Base-by-base conservation (phyloP, 768 basidiomycete genomes). In the Lactifluus volemus region DNA sequence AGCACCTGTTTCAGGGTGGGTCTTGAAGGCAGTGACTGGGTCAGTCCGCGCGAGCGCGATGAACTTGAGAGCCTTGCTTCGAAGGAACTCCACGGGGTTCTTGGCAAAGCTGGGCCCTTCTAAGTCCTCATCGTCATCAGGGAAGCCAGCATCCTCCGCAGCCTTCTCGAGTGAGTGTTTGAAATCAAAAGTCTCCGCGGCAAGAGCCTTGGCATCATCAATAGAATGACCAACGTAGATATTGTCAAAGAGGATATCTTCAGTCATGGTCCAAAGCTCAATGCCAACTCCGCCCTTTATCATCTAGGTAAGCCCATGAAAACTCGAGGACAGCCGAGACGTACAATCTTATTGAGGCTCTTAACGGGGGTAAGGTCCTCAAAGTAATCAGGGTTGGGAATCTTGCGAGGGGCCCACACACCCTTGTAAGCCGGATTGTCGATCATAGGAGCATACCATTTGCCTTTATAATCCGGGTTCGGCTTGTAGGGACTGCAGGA, bases 201-300 rank as follows among this genome's bases (percentile, higher is more conserved):
- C 92, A 67, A 99, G 75, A 11, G 77, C 74, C 73, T 89, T 84
- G 64, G 97, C 97, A 62, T 96, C 92, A 42, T 84, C 83, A 60
- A 84, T 71, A 19, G 93, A 95, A 79, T 94, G 88, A 61, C 94
- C 94, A 60, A 99, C 74, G 77, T 93, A 98, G 70, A 99, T 84
- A 78, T 92, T 94, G 75, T 91, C 85, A 72, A 94, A 95, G 67
- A 94, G 80, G 68, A 94, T 94, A 70, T 91, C 87, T 74, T 90
- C 90, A 47, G 95, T 96, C 97, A 98, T 99, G 49, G 96, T 96
- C 97, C 97, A 99, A 68, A 98, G 85, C 75, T 99, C 97, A 67
- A 98, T 95, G 70, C 95, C 95, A 63, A 97, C 83, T 76, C 93
- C 94, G 67, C 92, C 90, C 88, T 89, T 60, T 15, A 25, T 44